Conservation (phyloP, 1,139 yeast species). For the Suhomyces guaymorum region DNA sequence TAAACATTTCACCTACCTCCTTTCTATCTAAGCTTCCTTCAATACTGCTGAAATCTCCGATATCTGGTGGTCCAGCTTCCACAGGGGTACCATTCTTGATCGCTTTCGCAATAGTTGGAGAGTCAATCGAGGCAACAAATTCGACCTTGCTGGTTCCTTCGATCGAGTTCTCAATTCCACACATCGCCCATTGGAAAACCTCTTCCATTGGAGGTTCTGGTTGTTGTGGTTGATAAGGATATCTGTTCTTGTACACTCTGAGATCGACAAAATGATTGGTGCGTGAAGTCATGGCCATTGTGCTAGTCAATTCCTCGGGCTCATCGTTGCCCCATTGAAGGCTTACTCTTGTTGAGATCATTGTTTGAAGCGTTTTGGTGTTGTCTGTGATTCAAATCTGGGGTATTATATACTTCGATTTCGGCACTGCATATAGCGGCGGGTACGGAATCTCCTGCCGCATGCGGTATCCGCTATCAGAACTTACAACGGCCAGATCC, state of each 20-base stretch:
- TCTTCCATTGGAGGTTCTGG: conserved; percentile 21
- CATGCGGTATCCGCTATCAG: background rate
- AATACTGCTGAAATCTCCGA: conserved; percentile 45
- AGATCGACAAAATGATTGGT: conserved; percentile 48
- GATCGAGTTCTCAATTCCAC: conserved; percentile 39
- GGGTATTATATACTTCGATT: background rate
- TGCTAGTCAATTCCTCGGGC: conserved; percentile 49
- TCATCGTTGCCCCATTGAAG: conserved; percentile 54
- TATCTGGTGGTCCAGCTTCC: conserved; percentile 37
- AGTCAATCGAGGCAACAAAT: conserved; percentile 48
- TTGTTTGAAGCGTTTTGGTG: conserved; percentile 1
- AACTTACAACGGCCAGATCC: too few relatives aligned
- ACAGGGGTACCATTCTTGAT: conserved; percentile 24
- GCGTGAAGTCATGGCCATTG: conserved; percentile 54
- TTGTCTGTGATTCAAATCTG: background rate
- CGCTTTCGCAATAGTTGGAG: conserved; percentile 32
- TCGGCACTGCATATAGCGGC: background rate
- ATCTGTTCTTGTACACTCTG: conserved; percentile 27
- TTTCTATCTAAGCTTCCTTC: conserved; percentile 45
- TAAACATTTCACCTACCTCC: conserved; percentile 57
- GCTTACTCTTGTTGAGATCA: conserved; percentile 41
- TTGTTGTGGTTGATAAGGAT: conserved; percentile 22
- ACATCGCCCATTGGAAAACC: conserved; percentile 40
- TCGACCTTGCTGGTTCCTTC: conserved; percentile 30
- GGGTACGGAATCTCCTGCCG: background rate